phyloP scores from a whole-genome alignment of 148 eudicot species.

The Hydrangea macrophylla region DNA sequence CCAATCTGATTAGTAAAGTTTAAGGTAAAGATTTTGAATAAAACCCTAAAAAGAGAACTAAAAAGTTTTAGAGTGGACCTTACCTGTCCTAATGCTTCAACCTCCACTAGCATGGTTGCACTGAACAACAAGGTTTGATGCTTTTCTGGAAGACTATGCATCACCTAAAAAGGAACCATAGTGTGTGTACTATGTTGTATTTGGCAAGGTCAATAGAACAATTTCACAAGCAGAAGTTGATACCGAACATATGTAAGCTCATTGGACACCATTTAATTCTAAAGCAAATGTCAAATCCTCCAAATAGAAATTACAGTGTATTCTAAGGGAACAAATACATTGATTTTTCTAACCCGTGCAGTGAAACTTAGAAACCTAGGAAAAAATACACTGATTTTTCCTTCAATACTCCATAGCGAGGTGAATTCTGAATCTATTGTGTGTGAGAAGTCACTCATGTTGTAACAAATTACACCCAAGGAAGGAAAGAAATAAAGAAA shows the following conservation, averaged over 20 bases:
- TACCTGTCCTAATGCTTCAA: constrained; percentile 56
- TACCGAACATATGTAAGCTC: not conserved
- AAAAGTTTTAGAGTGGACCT: not conserved
- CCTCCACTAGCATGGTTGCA: constrained; percentile 61
- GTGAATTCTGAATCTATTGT: not conserved
- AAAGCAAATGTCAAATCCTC: not conserved
- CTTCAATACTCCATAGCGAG: not conserved
- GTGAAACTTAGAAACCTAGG: not conserved
- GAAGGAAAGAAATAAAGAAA: not conserved
- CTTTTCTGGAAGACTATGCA: constrained; percentile 46
- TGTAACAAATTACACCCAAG: not conserved
- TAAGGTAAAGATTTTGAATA: too few relatives aligned
- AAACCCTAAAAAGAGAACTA: too few relatives aligned
- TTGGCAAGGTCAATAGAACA: not conserved
- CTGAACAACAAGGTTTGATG: constrained; percentile 54
- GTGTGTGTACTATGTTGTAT: not conserved
- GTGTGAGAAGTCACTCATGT: not conserved
- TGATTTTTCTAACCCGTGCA: not conserved
- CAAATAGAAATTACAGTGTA: not conserved
- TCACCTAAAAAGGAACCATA: constrained; percentile 32
- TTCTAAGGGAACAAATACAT: not conserved
- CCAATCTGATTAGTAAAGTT: too few relatives aligned
- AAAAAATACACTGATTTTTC: not conserved
- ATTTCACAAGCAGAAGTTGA: not conserved
- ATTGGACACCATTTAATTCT: not conserved